Percentiles rank a stretch among this genome's conserved stretches.
Evolutionary conservation across 768 basidiomycete species (phyloP).

Genomic region (Boletus reticuloceps): DNA sequence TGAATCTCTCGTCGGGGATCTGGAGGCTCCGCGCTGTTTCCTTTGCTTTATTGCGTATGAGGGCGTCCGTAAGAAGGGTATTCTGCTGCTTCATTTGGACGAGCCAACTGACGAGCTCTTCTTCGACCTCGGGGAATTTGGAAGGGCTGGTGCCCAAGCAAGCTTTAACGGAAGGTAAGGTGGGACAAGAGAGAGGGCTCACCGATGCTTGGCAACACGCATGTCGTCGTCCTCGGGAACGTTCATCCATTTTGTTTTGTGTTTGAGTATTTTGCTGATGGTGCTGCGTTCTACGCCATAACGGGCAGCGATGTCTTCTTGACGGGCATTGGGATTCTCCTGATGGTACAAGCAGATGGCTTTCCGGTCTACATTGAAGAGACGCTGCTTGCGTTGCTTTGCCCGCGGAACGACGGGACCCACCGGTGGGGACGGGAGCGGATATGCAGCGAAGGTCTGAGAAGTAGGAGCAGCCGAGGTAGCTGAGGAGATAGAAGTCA

Average conservation of each 20-base stretch:
- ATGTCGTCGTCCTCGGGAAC: slow-evolving; percentile 57
- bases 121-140: slow-evolving; percentile 79
- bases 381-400: slow-evolving; percentile 68
- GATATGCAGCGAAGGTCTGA: slow-evolving; percentile 28
- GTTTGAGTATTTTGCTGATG: slow-evolving; percentile 89
- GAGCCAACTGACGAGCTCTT: slow-evolving; percentile 59
- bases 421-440: slow-evolving; percentile 27
- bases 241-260: slow-evolving; percentile 79
- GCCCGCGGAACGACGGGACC: slow-evolving; percentile 33
- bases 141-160: slow-evolving; percentile 50
- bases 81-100: slow-evolving; percentile 48
- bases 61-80: slow-evolving; percentile 58
- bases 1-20: slow-evolving; percentile 73
- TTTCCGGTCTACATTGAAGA: slow-evolving; percentile 73
- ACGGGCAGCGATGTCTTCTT: slow-evolving; percentile 77
- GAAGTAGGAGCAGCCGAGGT: slow-evolving; percentile 30
- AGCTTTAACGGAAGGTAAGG: slow-evolving; percentile 5
- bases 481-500: slow-evolving; percentile 51
- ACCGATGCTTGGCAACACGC: slow-evolving; percentile 71
- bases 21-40: slow-evolving; percentile 56
- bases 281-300: slow-evolving; percentile 89
- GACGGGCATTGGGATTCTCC: slow-evolving; percentile 64
- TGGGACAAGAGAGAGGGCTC: slow-evolving; percentile 12
- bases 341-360: slow-evolving; percentile 68
- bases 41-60: slow-evolving; percentile 63